Percentiles rank a stretch among this genome's conserved stretches.
phyloP scores from a whole-genome alignment of 805 yeast species.

The Schizosaccharomyces cryophilus region DNA sequence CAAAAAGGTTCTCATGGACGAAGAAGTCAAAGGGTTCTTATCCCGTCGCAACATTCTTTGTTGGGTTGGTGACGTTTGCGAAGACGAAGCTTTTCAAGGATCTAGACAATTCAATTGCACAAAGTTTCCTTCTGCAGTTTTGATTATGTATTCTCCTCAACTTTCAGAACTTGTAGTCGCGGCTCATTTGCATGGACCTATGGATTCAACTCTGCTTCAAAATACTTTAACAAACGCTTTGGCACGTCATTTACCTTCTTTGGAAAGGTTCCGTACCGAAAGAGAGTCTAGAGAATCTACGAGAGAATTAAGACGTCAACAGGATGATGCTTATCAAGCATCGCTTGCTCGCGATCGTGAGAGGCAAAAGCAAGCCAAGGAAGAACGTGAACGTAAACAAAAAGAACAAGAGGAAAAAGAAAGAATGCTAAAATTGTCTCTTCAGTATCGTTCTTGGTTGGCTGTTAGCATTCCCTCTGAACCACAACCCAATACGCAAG shows the following conservation, averaged over 20 bases:
- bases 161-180: not conserved
- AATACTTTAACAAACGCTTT: slow-evolving; percentile 23
- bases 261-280: slow-evolving; percentile 37
- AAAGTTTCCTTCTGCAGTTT: not conserved
- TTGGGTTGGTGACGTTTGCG: slow-evolving; percentile 77
- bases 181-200: slow-evolving; percentile 25
- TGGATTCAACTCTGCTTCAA: slow-evolving; percentile 7
- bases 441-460: slow-evolving; percentile 6
- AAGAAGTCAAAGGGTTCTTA: slow-evolving; percentile 23
- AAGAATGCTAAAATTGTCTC: slow-evolving; percentile 3
- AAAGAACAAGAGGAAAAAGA: slow-evolving; percentile 9
- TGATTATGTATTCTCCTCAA: not conserved
- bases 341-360: slow-evolving; percentile 45
- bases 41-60: slow-evolving; percentile 29
- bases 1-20: slow-evolving; percentile 27
- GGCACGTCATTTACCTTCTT: slow-evolving; percentile 34
- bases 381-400: slow-evolving; percentile 8
- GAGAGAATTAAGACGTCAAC: slow-evolving; percentile 40
- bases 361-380: slow-evolving; percentile 17
- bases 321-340: slow-evolving; percentile 51
- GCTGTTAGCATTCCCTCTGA: slow-evolving; percentile 1
- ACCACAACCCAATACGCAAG: not conserved
- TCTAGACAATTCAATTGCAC: not conserved
- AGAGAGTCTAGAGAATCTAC: slow-evolving; percentile 31
- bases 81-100: slow-evolving; percentile 53